Evolutionary conservation across 192 early-diverging fungal species (phyloP).

Genomic region (Gryganskiella cystojenkinii): DNA sequence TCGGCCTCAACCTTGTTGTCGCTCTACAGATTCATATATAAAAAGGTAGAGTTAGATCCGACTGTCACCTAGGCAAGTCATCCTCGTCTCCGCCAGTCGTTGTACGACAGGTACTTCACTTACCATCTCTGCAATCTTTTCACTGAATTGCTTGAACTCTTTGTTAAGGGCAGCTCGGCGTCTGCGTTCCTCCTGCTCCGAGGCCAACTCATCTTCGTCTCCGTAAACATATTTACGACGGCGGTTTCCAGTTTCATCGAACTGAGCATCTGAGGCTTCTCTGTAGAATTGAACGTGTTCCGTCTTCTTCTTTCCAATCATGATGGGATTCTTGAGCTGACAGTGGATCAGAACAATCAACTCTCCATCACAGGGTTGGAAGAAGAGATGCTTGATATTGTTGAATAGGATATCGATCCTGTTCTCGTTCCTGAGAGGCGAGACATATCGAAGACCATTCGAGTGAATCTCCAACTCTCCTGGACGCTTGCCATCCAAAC

Average conservation of each 20-base stretch:
- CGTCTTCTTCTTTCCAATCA: constrained; percentile 98
- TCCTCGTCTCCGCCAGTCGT: background rate
- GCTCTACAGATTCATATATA: constrained; percentile 58
- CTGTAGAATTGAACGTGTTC: constrained; percentile 99
- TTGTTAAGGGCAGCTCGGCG: constrained; percentile 87
- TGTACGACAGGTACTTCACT: too few species aligned
- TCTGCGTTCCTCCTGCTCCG: constrained; percentile 94
- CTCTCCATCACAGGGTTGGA: constrained; percentile 98
- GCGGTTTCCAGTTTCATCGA: constrained; percentile 97
- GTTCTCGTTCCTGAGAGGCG: constrained; percentile 78
- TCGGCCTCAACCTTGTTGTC: constrained; percentile 89
- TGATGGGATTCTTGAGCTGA: constrained; percentile 96
- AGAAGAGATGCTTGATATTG: constrained; percentile 98
- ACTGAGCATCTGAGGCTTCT: constrained; percentile 93
- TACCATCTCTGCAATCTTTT: constrained; percentile 87
- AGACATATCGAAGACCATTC: constrained; percentile 95
- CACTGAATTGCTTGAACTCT: constrained; percentile 93
- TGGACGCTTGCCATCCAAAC: constrained; percentile 90
- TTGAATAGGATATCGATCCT: constrained; percentile 90
- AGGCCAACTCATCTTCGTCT: constrained; percentile 98
- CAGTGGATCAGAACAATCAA: constrained; percentile 95
- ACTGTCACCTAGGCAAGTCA: background rate
- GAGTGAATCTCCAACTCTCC: constrained; percentile 97
- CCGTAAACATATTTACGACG: constrained; percentile 88
- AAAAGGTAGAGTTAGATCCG: constrained; percentile 1